A percentile compares a stretch with the other conserved stretches of the same genome.
Evolutionary conservation across 805 yeast genomes (phyloP).

Genomic region (Saccharomycopsis schoenii): DNA sequence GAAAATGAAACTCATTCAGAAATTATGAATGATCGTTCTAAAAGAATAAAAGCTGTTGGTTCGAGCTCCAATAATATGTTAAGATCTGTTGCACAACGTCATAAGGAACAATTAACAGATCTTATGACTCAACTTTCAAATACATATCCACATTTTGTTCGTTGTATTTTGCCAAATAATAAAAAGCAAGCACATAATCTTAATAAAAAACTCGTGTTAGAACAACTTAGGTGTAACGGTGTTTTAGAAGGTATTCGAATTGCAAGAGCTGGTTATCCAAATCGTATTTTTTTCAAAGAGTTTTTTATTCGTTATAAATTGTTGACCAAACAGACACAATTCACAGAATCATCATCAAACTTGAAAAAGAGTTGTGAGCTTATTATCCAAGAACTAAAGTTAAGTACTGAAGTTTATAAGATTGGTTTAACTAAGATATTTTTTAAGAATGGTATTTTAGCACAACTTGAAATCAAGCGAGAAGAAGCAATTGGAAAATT

Average conservation of each 20-base stretch:
- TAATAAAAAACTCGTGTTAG: conserved; percentile 68
- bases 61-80: conserved; percentile 28
- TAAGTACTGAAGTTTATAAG: conserved; percentile 76
- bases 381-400: conserved; percentile 49
- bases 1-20: conserved; percentile 25
- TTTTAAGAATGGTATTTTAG: conserved; percentile 94
- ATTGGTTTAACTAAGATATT: conserved; percentile 89
- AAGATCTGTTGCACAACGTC: conserved; percentile 80
- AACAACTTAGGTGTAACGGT: conserved; percentile 93
- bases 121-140: conserved; percentile 62
- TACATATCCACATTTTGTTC: conserved; percentile 93
- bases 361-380: conserved; percentile 61
- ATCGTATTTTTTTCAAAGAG: conserved; percentile 74
- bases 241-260: conserved; percentile 96
- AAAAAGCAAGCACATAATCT: conserved; percentile 60
- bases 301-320: conserved; percentile 69
- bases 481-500: conserved; percentile 51
- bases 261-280: conserved; percentile 95
- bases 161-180: conserved; percentile 89
- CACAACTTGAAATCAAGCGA: conserved; percentile 71
- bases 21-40: conserved; percentile 21
- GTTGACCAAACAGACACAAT: conserved; percentile 41
- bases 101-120: conserved; percentile 69
- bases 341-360: conserved; percentile 26
- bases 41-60: conserved; percentile 21